These are phyloP conservation scores for Oryza meyeriana DNA, from an alignment of 176 grass and related monocot genomes.

Conservation along the genomic window DNA sequence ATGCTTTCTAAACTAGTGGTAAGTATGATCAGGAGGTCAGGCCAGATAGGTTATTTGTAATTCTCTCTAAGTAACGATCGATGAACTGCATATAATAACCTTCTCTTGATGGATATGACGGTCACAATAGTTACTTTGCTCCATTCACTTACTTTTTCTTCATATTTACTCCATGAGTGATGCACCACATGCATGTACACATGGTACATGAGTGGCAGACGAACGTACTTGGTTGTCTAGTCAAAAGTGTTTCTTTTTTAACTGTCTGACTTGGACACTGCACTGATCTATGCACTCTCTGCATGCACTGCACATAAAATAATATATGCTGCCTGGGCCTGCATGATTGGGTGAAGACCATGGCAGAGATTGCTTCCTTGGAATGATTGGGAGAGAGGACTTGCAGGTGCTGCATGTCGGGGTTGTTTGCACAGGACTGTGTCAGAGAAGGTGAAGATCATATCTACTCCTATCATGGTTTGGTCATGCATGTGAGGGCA, in stretches of 20 bases:
- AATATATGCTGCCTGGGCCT: slow-evolving; percentile 29
- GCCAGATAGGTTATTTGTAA: slow-evolving; percentile 37
- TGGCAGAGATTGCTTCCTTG: slow-evolving; percentile 42
- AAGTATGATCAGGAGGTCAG: slow-evolving; percentile 33
- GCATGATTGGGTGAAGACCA: slow-evolving; percentile 56
- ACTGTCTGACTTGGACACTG: slow-evolving; percentile 42
- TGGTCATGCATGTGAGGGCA: slow-evolving; percentile 39
- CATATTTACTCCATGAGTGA: too few relatives aligned
- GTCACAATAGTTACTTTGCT: not conserved
- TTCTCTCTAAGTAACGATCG: slow-evolving; percentile 18
- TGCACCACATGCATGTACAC: too few relatives aligned
- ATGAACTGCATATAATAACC: slow-evolving; percentile 40
- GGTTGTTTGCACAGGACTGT: slow-evolving; percentile 5
- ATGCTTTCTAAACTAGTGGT: not conserved
- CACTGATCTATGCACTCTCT: slow-evolving; percentile 13
- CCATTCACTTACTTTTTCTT: not conserved
- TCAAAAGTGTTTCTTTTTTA: slow-evolving; percentile 31
- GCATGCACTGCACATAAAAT: slow-evolving; percentile 55
- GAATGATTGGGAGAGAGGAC: slow-evolving; percentile 50
- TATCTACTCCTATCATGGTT: not conserved
- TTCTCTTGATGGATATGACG: slow-evolving; percentile 4
- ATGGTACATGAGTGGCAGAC: too few relatives aligned
- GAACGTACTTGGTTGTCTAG: slow-evolving; percentile 25
- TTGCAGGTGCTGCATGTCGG: slow-evolving; percentile 47
- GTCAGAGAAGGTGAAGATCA: slow-evolving; percentile 39